These are phyloP conservation scores for Glebionis coronaria DNA, from an alignment of 129 eudicot genomes.

Conservation along the genomic window DNA sequence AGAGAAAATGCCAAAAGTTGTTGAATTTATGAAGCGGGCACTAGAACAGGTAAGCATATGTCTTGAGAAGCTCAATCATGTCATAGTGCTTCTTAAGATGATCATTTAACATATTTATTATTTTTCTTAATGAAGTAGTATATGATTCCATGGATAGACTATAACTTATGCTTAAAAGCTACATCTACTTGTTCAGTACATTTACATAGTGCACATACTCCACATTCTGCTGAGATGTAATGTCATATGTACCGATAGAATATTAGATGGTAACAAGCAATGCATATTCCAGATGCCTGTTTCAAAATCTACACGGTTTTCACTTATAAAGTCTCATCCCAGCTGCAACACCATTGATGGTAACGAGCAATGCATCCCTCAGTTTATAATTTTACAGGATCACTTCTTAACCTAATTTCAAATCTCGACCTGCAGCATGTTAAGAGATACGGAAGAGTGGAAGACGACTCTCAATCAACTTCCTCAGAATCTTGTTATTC, in stretches of 20 bases:
- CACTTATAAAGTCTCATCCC: conserved; percentile 60
- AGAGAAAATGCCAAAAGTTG: conserved; percentile 15
- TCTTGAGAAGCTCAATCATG: not conserved
- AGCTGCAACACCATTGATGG: conserved; percentile 93
- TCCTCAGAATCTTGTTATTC: too few relatives aligned
- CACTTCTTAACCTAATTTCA: conserved; percentile 81
- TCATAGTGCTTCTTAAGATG: not conserved
- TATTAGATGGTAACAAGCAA: not conserved
- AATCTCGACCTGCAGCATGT: conserved; percentile 95
- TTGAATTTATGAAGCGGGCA: conserved; percentile 57
- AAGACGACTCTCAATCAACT: conserved; percentile 80
- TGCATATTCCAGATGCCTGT: conserved; percentile 7
- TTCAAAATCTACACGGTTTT: not conserved
- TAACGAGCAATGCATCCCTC: conserved; percentile 83
- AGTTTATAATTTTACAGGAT: conserved; percentile 63
- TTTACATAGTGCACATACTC: not conserved
- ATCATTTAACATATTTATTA: conserved; percentile 9
- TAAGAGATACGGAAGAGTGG: conserved; percentile 85
- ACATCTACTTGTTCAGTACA: conserved; percentile 10
- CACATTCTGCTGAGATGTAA: not conserved
- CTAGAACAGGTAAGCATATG: conserved; percentile 43
- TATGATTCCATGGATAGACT: conserved; percentile 22
- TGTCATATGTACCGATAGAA: not conserved
- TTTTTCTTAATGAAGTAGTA: too few relatives aligned
- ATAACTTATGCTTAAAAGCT: conserved; percentile 16